phyloP scores from a whole-genome alignment of 2,329 filamentous ascomycete species.

The Cladosporium sp. region DNA sequence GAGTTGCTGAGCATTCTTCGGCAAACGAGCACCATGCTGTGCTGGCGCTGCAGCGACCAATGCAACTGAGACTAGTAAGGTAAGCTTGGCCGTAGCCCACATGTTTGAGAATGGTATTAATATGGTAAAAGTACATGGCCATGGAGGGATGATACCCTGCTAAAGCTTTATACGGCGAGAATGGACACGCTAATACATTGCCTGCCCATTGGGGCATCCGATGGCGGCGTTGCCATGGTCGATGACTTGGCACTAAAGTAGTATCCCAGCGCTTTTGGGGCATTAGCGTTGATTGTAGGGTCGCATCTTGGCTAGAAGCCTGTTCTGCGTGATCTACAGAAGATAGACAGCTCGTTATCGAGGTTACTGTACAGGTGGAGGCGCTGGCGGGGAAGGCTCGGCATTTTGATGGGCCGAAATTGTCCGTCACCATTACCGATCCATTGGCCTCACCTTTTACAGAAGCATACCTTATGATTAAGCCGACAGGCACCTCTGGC shows the following conservation, averaged over 20 bases:
- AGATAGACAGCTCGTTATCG: neutral
- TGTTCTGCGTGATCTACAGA: neutral
- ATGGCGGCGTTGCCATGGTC: neutral
- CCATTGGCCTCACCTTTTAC: no score
- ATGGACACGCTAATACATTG: neutral
- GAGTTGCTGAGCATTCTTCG: neutral
- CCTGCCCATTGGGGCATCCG: neutral
- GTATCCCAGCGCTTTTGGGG: neutral
- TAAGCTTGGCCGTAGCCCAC: neutral
- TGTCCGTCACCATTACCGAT: neutral
- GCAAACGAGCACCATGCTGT: neutral
- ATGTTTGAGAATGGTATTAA: no score
- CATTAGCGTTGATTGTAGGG: neutral
- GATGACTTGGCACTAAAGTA: neutral
- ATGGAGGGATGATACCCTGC: neutral
- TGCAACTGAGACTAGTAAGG: neutral
- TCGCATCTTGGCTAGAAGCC: neutral
- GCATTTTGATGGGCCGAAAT: conserved; percentile 5
- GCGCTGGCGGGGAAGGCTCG: neutral
- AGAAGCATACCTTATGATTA: no score
- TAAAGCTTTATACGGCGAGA: neutral
- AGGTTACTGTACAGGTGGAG: neutral
- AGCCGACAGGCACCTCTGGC: no score
- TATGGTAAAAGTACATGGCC: no score
- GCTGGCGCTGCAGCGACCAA: conserved; percentile 1